phyloP scores from a whole-genome alignment of 139 green algal species.

The Auxenochlorella protothecoides region DNA sequence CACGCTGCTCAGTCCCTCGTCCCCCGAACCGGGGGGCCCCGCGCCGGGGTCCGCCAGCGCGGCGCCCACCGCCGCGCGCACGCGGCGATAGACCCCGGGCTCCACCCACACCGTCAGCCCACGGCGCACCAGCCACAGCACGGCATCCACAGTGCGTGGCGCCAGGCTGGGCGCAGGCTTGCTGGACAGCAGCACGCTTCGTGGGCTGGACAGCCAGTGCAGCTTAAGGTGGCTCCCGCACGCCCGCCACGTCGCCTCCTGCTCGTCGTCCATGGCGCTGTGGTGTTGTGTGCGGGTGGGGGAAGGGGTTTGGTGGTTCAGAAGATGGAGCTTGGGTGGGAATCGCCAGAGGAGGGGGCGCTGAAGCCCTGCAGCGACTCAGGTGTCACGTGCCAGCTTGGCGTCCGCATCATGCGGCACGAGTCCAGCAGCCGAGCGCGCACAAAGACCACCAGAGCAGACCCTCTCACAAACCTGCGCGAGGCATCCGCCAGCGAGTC shows the following conservation, averaged over 20 bases:
- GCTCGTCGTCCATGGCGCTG: constrained; percentile 10
- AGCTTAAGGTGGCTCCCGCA: constrained; percentile 37
- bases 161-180: constrained; percentile 32
- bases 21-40: no score
- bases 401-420: no score
- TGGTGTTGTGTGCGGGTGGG: no score
- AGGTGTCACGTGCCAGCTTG: no score
- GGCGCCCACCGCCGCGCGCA: constrained; percentile 12
- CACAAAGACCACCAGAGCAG: no score
- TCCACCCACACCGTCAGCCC: constrained; percentile 37
- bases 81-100: constrained; percentile 6
- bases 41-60: neutral
- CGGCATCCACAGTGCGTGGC: constrained; percentile 11
- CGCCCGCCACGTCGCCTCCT: constrained; percentile 18
- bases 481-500: constrained; percentile 2
- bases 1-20: no score
- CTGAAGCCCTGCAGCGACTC: no score
- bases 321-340: no score
- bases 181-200: constrained; percentile 34
- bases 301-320: no score
- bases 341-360: no score
- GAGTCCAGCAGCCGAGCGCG: no score
- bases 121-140: constrained; percentile 33
- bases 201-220: constrained; percentile 42
- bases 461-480: neutral